phyloP scores from a whole-genome alignment of 192 early-diverging fungal species.

The Coemansia sp. region DNA sequence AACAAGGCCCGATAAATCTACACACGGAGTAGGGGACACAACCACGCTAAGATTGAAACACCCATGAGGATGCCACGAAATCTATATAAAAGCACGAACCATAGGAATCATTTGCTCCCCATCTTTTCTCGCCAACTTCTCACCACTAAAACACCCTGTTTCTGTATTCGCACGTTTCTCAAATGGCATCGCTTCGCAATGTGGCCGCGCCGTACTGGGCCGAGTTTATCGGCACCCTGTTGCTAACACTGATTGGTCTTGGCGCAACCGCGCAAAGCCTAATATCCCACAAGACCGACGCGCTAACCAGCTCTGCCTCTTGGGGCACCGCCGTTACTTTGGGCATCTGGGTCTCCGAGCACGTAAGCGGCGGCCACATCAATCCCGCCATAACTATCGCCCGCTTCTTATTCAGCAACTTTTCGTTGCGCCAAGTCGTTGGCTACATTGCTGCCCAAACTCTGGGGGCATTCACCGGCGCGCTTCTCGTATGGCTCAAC shows the following conservation, averaged over 20 bases:
- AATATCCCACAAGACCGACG: conserved; percentile 15
- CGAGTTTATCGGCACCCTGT: conserved; percentile 43
- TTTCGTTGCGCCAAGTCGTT: conserved; percentile 27
- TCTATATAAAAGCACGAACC: too few species aligned
- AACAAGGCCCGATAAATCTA: too few species aligned
- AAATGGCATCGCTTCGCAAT: conserved; percentile 33
- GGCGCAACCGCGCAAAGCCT: conserved; percentile 36
- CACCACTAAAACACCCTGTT: background rate
- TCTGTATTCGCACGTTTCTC: background rate
- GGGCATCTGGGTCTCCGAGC: conserved; percentile 34
- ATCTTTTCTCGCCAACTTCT: too few species aligned
- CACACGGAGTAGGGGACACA: too few species aligned
- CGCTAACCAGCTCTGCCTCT: conserved; percentile 32
- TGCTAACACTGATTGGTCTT: conserved; percentile 29
- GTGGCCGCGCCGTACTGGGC: conserved; percentile 49
- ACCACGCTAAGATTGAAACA: too few species aligned
- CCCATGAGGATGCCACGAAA: too few species aligned
- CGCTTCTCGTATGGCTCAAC: conserved; percentile 43
- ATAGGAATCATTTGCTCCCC: too few species aligned
- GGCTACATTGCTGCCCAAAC: conserved; percentile 51
- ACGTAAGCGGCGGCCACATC: conserved; percentile 50
- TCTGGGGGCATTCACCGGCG: conserved; percentile 50
- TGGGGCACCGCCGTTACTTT: conserved; percentile 38
- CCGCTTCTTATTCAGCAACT: conserved; percentile 40
- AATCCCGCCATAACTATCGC: conserved; percentile 52